Percentiles rank a stretch among this genome's conserved stretches.
These are phyloP conservation scores for Pseudodiploospora longispora DNA, from an alignment of 2,329 filamentous ascomycete species.

Conservation along the genomic window DNA sequence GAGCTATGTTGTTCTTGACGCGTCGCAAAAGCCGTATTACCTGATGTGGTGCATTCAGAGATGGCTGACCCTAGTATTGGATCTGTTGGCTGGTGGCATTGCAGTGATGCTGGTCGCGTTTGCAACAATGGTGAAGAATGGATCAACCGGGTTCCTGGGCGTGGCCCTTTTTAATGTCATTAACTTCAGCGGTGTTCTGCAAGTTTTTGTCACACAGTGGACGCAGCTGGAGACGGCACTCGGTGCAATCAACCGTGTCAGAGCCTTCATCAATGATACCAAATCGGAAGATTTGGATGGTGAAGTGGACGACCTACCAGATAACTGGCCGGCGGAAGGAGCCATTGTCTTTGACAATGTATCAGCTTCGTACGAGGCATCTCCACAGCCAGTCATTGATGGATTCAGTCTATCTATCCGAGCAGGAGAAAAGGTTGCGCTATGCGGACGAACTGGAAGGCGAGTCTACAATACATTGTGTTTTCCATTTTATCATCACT, in stretches of 20 bases:
- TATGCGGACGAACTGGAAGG: slow-evolving; percentile 37
- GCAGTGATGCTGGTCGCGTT: slow-evolving; percentile 37
- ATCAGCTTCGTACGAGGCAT: slow-evolving; percentile 21
- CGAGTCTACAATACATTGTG: slow-evolving; percentile 2
- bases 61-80: slow-evolving; percentile 41
- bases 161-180: slow-evolving; percentile 21
- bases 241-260: slow-evolving; percentile 19
- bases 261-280: slow-evolving; percentile 15
- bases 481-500: background rate
- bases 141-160: slow-evolving; percentile 19
- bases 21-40: slow-evolving; percentile 25
- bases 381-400: slow-evolving; percentile 11
- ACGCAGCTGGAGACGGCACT: slow-evolving; percentile 20
- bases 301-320: slow-evolving; percentile 11
- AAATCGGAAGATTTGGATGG: slow-evolving; percentile 14
- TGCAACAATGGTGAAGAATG: slow-evolving; percentile 27
- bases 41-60: slow-evolving; percentile 39
- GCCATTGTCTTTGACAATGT: slow-evolving; percentile 18
- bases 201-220: slow-evolving; percentile 26
- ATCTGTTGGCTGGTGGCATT: slow-evolving; percentile 36
- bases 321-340: slow-evolving; percentile 18
- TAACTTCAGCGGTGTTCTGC: slow-evolving; percentile 19
- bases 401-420: slow-evolving; percentile 17
- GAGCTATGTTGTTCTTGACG: slow-evolving; percentile 22
- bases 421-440: slow-evolving; percentile 28